phyloP scores from a whole-genome alignment of 192 early-diverging fungal genomes.

The Obelidium mucronatum region DNA sequence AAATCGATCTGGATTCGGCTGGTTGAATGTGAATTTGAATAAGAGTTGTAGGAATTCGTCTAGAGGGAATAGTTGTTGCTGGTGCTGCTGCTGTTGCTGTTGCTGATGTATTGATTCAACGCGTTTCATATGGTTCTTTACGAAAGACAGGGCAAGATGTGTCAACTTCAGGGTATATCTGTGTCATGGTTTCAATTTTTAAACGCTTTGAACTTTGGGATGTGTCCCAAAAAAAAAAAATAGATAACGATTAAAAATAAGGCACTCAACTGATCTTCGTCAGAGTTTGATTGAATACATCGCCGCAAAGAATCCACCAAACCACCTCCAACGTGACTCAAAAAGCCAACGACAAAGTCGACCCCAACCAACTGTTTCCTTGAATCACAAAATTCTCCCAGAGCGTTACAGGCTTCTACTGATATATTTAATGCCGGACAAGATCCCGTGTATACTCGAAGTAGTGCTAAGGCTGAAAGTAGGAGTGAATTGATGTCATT shows the following conservation, averaged over 20 bases:
- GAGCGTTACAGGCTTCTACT: background rate
- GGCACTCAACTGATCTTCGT: slow-evolving; percentile 13
- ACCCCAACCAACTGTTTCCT: background rate
- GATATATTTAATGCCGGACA: background rate
- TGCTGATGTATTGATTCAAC: background rate
- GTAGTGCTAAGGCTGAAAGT: too few relatives aligned
- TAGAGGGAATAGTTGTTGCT: background rate
- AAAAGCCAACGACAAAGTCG: background rate
- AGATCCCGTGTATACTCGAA: background rate
- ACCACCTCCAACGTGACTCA: background rate
- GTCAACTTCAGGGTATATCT: slow-evolving; percentile 12
- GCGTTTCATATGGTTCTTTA: slow-evolving; percentile 8
- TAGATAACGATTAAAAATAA: too few relatives aligned
- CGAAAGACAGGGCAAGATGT: background rate
- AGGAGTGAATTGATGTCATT: too few relatives aligned
- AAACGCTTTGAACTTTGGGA: too few relatives aligned
- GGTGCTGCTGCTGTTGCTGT: background rate
- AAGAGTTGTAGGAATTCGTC: slow-evolving; percentile 33
- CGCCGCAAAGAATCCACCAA: background rate
- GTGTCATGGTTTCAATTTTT: too few relatives aligned
- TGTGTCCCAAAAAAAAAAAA: background rate
- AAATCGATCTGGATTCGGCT: background rate
- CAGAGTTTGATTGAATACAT: background rate
- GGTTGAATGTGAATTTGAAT: slow-evolving; percentile 28
- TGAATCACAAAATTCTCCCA: background rate